Evolutionary conservation across 306 rosid genomes (phyloP), one percentile per base, ranked within the genome.

Genomic region (Castanopsis chinensis): DNA sequence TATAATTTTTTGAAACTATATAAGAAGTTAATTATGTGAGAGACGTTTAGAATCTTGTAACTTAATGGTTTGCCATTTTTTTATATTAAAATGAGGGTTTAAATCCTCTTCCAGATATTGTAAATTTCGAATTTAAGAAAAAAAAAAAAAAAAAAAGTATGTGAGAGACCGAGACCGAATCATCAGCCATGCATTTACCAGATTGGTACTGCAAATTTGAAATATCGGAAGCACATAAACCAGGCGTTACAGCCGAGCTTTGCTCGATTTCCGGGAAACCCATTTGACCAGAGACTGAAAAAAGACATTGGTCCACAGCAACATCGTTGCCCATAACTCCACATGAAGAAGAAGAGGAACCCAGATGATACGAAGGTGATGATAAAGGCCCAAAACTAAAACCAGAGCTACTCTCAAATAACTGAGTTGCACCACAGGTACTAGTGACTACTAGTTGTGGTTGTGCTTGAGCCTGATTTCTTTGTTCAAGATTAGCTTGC

Each of bases 241-340:
- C 72, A 15, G 97, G 82, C 56, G 91, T 74, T 52, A 80, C 83
- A 54, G 73, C 67, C 3, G 88, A 73, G 81, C n/a, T 65, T 12
- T 85, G 96, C 81, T 88, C 90, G 72, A 82, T 78, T 87, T 89
- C 91, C 0, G 84, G 86, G 65, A 88, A 86, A 75, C 88, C 86
- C 86, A 84, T 80, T 41, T 88, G 96, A 77, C 77, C 74, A 58
- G 91, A 72, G 76, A 84, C 60, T 0, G 90, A 75, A 69, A 87
- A 90, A 64, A 84, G 60, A 25, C 70, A 74, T 45, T 67, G 23
- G 37, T 81, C 88, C 45, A 41, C 45, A 57, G 73, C 7, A 12
- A 23, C 74, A 23, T 86, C 83, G 33, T 69, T 82, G 14, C 35
- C 70, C 35, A 64, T 8, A 20, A 20, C 81, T 20, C 78, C 88